Evolutionary conservation across 805 yeast species (phyloP).

Genomic region (Candida awuae): DNA sequence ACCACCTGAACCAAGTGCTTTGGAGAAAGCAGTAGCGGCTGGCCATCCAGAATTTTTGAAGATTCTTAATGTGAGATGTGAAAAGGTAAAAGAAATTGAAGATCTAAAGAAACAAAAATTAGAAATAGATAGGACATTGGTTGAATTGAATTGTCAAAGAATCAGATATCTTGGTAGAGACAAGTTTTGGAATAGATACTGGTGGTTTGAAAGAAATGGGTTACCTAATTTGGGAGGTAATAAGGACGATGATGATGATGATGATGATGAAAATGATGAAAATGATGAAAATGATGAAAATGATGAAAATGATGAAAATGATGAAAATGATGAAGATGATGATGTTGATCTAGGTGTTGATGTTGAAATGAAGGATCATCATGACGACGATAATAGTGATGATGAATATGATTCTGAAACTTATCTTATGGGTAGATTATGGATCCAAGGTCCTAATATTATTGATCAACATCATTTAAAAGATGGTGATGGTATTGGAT

Average conservation of each 20-base stretch:
- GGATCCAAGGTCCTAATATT: constrained; percentile 83
- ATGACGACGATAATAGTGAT: no score
- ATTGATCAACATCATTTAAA: constrained; percentile 37
- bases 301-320: constrained; percentile 37
- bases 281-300: constrained; percentile 31
- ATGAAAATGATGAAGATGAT: constrained; percentile 28
- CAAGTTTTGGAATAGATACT: constrained; percentile 75
- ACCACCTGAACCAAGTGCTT: constrained; percentile 27
- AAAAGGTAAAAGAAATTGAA: constrained; percentile 33
- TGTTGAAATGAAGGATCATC: no score
- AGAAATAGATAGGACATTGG: constrained; percentile 51
- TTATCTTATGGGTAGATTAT: constrained; percentile 73
- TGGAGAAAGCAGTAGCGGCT: constrained; percentile 33
- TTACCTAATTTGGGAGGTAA: constrained; percentile 39
- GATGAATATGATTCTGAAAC: constrained; percentile 44
- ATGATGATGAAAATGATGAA: constrained; percentile 29
- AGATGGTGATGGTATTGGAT: constrained; percentile 30
- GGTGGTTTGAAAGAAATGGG: constrained; percentile 93
- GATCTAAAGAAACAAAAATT: constrained; percentile 41
- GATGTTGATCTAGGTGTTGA: constrained; percentile 38
- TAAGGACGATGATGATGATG: constrained; percentile 21
- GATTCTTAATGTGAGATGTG: constrained; percentile 39
- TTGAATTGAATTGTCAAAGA: constrained; percentile 70
- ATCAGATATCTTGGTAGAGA: constrained; percentile 74
- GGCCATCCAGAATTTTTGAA: constrained; percentile 36